Conservation (phyloP, 2,329 filamentous ascomycete species). For the Paramyrothecium sp. region DNA sequence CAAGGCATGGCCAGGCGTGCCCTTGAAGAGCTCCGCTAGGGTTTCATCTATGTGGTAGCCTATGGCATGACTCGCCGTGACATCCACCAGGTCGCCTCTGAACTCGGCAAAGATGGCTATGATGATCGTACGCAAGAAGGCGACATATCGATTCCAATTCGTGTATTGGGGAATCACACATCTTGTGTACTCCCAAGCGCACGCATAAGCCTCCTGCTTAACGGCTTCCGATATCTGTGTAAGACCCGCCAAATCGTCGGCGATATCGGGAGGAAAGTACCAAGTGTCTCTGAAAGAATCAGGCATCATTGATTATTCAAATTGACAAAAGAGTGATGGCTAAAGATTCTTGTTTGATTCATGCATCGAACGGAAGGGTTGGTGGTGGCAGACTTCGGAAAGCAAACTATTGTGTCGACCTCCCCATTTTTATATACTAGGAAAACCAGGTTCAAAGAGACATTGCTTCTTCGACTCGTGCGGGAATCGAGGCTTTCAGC, state of each 20-base stretch:
- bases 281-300: neutral
- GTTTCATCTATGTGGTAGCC: constrained; percentile 15
- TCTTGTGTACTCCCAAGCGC: constrained; percentile 20
- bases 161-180: constrained; percentile 21
- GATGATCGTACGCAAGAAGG: constrained; percentile 17
- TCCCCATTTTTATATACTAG: no score
- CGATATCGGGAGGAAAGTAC: neutral
- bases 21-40: constrained; percentile 12
- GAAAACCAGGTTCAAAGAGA: no score
- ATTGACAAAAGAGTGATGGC: no score
- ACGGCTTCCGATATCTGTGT: neutral
- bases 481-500: no score
- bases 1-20: neutral
- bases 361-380: no score
- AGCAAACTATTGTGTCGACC: no score
- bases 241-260: constrained; percentile 2
- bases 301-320: no score
- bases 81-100: constrained; percentile 12
- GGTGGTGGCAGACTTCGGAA: no score
- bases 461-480: no score
- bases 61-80: constrained; percentile 4
- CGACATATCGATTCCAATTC: constrained; percentile 19
- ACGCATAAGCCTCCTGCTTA: constrained; percentile 14
- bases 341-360: no score
- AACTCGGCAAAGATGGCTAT: constrained; percentile 18